Conservation (phyloP, 2,329 filamentous ascomycete species). For the Penicillium sp. region DNA sequence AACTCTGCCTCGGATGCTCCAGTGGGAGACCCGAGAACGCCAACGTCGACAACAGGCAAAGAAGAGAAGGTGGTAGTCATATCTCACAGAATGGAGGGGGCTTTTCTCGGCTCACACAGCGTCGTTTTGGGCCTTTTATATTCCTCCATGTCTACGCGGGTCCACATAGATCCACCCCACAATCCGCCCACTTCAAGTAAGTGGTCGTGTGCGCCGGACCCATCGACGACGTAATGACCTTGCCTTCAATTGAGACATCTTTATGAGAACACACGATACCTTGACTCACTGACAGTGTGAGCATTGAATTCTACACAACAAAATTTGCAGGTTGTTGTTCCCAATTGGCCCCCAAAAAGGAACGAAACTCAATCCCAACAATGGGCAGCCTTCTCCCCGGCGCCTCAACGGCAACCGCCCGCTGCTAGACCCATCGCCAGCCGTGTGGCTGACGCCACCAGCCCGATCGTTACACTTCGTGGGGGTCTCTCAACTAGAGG, state of each 20-base stretch:
- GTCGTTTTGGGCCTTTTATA: neutral
- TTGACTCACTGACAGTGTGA: neutral
- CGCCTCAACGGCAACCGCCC: neutral
- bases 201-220: conserved; percentile 3
- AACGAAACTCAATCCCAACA: neutral
- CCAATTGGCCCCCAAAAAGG: neutral
- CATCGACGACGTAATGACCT: neutral
- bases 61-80: conserved; percentile 46
- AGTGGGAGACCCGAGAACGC: conserved; percentile 28
- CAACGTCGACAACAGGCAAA: conserved; percentile 45
- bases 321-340: neutral
- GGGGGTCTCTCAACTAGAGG: too few species aligned
- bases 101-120: neutral
- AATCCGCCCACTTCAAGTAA: neutral
- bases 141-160: neutral
- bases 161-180: conserved; percentile 3
- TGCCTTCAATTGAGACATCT: neutral
- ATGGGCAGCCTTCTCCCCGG: neutral
- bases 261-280: neutral
- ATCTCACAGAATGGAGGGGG: neutral
- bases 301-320: neutral
- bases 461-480: neutral
- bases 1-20: conserved; percentile 27
- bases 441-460: conserved; percentile 2
- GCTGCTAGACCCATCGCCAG: conserved; percentile 2